Evolutionary conservation across 371 early-diverging fungal genomes (phyloP).

Genomic region (Saksenaea vasiformis): DNA sequence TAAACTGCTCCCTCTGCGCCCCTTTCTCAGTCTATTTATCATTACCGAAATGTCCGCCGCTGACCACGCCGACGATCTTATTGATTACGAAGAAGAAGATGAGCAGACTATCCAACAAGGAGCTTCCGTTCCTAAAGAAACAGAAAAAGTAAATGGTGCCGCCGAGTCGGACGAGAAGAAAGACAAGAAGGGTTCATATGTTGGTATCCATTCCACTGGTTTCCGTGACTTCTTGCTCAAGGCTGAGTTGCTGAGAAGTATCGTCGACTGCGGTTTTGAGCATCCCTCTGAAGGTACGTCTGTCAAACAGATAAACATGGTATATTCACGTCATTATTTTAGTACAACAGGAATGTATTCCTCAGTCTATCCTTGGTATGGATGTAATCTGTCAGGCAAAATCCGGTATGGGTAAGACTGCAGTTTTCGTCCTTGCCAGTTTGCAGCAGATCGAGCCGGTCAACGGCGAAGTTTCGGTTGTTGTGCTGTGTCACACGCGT

Average conservation of each 20-base stretch:
- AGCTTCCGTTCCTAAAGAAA: not conserved
- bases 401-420: conserved; percentile 99
- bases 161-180: conserved; percentile 55
- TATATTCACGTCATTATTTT: conserved; percentile 1
- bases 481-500: conserved; percentile 97
- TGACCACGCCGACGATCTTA: conserved; percentile 87
- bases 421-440: conserved; percentile 96
- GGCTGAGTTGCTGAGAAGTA: conserved; percentile 93
- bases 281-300: conserved; percentile 93
- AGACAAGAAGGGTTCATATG: conserved; percentile 96
- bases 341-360: conserved; percentile 99
- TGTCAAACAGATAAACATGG: not conserved
- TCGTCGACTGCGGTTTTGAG: conserved; percentile 98
- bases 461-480: conserved; percentile 79
- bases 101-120: conserved; percentile 62
- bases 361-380: conserved; percentile 94
- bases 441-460: conserved; percentile 94
- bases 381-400: conserved; percentile 99
- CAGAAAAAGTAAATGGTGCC: not conserved
- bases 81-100: conserved; percentile 94
- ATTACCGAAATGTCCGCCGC: conserved; percentile 46
- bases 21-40: not conserved
- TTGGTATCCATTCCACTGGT: conserved; percentile 96
- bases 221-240: conserved; percentile 98
- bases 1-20: not conserved